A percentile compares a stretch with the other conserved stretches of the same genome.
Conservation (phyloP, 2,329 filamentous ascomycete genomes). For the Coniochaeta sp. region DNA sequence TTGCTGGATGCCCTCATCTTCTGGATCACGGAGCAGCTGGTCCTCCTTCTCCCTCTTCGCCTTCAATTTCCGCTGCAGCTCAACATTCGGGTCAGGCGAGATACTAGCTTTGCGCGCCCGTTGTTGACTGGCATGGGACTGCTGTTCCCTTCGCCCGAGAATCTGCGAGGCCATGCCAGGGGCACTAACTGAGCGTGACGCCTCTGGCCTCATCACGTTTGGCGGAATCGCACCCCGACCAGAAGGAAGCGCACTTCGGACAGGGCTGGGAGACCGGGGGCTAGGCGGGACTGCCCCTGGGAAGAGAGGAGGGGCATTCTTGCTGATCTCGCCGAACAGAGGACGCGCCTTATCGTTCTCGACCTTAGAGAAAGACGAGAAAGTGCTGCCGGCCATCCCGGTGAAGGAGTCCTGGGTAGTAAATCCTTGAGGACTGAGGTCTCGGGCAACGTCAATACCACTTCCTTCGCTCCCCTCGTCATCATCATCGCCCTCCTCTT, state of each 20-base stretch:
- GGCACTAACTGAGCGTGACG: constrained; percentile 51
- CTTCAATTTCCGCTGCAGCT: constrained; percentile 43
- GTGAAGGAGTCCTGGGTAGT: constrained; percentile 55
- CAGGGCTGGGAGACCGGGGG: constrained; percentile 66
- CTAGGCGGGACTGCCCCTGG: constrained; percentile 47
- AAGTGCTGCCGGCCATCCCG: constrained; percentile 36
- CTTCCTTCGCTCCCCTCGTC: constrained; percentile 47
- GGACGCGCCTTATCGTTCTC: constrained; percentile 34
- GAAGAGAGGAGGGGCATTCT: constrained; percentile 42
- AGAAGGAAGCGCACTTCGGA: constrained; percentile 50
- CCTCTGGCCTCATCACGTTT: constrained; percentile 40
- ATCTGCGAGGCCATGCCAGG: constrained; percentile 52
- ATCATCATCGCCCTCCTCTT: constrained; percentile 37
- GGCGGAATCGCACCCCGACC: constrained; percentile 42
- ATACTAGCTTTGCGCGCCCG: constrained; percentile 24
- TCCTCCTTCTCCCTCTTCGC: constrained; percentile 50
- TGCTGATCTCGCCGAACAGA: constrained; percentile 49
- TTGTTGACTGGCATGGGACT: constrained; percentile 7
- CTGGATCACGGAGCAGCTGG: constrained; percentile 56
- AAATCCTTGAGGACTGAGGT: constrained; percentile 48
- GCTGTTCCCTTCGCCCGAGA: constrained; percentile 32
- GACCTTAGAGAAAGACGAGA: constrained; percentile 37
- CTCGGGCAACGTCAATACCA: constrained; percentile 58
- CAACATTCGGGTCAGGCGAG: constrained; percentile 38
- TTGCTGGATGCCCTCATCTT: constrained; percentile 61